A percentile compares a stretch with the other conserved stretches of the same genome.
phyloP scores from a whole-genome alignment of 257 asterid species.

The Cinchona pubescens region DNA sequence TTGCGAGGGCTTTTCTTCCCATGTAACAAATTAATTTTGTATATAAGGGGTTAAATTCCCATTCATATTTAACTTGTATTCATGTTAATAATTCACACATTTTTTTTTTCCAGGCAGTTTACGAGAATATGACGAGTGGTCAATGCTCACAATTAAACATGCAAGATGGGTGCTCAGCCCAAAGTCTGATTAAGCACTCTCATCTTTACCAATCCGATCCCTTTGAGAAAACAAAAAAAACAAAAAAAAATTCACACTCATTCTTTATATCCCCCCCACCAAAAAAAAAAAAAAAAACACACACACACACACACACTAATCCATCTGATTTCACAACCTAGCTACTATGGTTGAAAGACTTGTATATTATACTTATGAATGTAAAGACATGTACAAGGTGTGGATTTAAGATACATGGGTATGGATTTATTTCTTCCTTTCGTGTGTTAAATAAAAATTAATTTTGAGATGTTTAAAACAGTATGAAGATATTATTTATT shows the following conservation, averaged over 20 bases:
- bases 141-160: slow-evolving; percentile 41
- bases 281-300: too few relatives aligned
- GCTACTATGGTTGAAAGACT: neutral
- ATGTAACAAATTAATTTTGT: too few relatives aligned
- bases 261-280: too few relatives aligned
- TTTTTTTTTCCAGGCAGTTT: slow-evolving; percentile 69
- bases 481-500: neutral
- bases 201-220: slow-evolving; percentile 57
- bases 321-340: too few relatives aligned
- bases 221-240: too few relatives aligned
- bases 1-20: neutral
- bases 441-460: neutral
- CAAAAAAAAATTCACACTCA: too few relatives aligned
- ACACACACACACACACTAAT: too few relatives aligned
- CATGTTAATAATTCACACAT: too few relatives aligned
- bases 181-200: slow-evolving; percentile 61
- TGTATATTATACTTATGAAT: too few relatives aligned
- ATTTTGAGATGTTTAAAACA: neutral
- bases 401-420: neutral
- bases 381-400: neutral
- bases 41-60: too few relatives aligned
- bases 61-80: too few relatives aligned
- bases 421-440: neutral
- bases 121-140: slow-evolving; percentile 75
- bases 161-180: slow-evolving; percentile 68